A percentile compares a stretch with the other conserved stretches of the same genome.
These are phyloP conservation scores for Takakia lepidozioides DNA, from an alignment of 225 moss, liverwort and hornwort species.

Conservation along the genomic window DNA sequence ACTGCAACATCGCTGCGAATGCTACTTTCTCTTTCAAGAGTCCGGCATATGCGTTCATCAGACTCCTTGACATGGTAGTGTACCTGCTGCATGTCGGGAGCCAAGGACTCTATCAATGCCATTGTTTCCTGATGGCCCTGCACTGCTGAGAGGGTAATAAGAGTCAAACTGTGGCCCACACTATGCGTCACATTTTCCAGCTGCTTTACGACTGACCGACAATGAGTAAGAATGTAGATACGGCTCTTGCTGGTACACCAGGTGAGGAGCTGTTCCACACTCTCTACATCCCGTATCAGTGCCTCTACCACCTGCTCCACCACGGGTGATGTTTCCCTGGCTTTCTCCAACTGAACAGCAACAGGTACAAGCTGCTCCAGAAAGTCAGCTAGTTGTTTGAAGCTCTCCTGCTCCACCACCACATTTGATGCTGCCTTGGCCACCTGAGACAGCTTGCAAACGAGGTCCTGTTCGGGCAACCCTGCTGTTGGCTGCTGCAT, in stretches of 20 bases:
- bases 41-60: conserved; percentile 73
- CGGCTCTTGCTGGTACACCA: conserved; percentile 80
- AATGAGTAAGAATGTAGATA: conserved; percentile 82
- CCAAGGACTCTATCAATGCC: conserved; percentile 49
- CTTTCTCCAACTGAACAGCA: conserved; percentile 34
- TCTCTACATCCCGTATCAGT: conserved; percentile 56
- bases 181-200: conserved; percentile 59
- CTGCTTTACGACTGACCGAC: conserved; percentile 69
- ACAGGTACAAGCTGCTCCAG: conserved; percentile 51
- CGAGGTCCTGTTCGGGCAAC: conserved; percentile 47
- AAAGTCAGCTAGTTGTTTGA: conserved; percentile 49
- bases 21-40: conserved; percentile 63
- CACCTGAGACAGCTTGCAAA: conserved; percentile 46
- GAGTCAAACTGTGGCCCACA: conserved; percentile 60
- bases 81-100: conserved; percentile 65
- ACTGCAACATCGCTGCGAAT: conserved; percentile 69
- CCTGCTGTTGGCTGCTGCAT: conserved; percentile 26
- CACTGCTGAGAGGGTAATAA: conserved; percentile 63
- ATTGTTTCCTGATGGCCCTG: conserved; percentile 54
- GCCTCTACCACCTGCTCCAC: conserved; percentile 34
- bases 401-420: conserved; percentile 60
- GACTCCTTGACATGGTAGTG: conserved; percentile 71
- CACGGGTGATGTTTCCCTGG: conserved; percentile 25
- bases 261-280: conserved; percentile 60
- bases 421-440: conserved; percentile 48